Conservation (phyloP, 495 filamentous ascomycete species). For the Neurospora hispaniola region DNA sequence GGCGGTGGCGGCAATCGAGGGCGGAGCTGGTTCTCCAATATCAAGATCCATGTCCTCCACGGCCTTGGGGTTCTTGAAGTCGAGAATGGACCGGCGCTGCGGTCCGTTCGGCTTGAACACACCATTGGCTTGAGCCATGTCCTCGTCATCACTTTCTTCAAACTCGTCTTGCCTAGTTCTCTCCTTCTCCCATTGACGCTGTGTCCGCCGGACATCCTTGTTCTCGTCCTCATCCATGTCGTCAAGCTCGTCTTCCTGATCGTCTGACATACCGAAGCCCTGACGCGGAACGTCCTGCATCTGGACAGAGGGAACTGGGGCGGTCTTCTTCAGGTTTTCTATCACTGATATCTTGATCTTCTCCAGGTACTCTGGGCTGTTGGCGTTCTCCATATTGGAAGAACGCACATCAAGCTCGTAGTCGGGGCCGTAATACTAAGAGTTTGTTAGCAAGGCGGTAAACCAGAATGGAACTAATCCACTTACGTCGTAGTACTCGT, state of each 20-base stretch:
- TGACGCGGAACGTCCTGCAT: conserved; percentile 88
- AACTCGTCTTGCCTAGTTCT: conserved; percentile 66
- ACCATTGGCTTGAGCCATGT: conserved; percentile 64
- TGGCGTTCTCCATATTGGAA: conserved; percentile 99
- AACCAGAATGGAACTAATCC: neutral
- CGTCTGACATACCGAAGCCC: conserved; percentile 59
- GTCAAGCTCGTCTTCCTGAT: conserved; percentile 79
- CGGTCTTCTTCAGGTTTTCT: conserved; percentile 83
- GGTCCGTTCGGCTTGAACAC: conserved; percentile 51
- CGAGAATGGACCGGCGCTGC: conserved; percentile 55
- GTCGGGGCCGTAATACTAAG: conserved; percentile 89
- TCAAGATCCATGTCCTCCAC: conserved; percentile 52
- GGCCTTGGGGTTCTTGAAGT: conserved; percentile 57
- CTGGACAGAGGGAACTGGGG: conserved; percentile 84
- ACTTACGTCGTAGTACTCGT: conserved; percentile 94
- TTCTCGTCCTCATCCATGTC: conserved; percentile 87
- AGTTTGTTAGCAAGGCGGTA: conserved; percentile 19
- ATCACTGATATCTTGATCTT: conserved; percentile 90
- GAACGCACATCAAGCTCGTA: conserved; percentile 91
- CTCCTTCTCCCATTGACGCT: conserved; percentile 73
- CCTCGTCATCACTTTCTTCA: conserved; percentile 82
- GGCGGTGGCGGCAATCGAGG: conserved; percentile 38
- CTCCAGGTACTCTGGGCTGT: conserved; percentile 85
- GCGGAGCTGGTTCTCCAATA: conserved; percentile 48
- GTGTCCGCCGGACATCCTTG: conserved; percentile 71